Percentiles rank a stretch among this genome's conserved stretches.
Conservation (phyloP, 441 rosid genomes). For the Gossypium gossypioides region DNA sequence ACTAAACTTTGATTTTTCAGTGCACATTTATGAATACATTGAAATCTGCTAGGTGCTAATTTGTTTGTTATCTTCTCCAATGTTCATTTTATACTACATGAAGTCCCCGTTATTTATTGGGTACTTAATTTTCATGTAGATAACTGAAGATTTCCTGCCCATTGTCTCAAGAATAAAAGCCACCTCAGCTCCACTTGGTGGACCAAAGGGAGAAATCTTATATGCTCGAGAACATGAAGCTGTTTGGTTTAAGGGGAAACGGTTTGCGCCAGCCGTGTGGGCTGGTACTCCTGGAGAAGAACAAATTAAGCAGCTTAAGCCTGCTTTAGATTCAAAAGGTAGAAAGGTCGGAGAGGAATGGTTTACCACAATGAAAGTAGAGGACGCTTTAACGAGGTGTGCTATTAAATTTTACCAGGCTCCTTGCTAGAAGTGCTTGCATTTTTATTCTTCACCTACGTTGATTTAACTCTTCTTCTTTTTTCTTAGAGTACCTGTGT, state of each 20-base stretch:
- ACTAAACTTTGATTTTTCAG: neutral
- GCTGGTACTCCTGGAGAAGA: conserved; percentile 88
- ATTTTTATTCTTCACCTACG: neutral
- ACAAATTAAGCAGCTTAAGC: conserved; percentile 82
- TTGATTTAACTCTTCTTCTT: neutral
- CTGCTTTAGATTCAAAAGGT: conserved; percentile 84
- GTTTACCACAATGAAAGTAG: conserved; percentile 79
- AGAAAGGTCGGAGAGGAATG: conserved; percentile 97
- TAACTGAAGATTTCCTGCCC: conserved; percentile 74
- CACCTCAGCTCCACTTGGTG: conserved; percentile 64
- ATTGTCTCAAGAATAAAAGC: conserved; percentile 70
- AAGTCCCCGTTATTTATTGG: neutral
- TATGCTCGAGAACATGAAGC: conserved; percentile 92
- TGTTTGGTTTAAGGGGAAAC: conserved; percentile 93
- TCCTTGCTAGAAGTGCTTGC: neutral
- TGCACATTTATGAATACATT: neutral
- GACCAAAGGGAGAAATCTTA: conserved; percentile 75
- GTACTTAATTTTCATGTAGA: conserved; percentile 33
- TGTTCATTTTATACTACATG: neutral
- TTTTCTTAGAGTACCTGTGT: neutral
- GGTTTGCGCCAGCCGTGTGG: conserved; percentile 71
- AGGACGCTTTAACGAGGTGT: conserved; percentile 70
- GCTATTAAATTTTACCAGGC: conserved; percentile 1
- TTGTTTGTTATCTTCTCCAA: neutral
- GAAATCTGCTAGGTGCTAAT: neutral